These are phyloP conservation scores for Rhodocollybia butyracea DNA, from an alignment of 768 basidiomycete species.

Conservation along the genomic window DNA sequence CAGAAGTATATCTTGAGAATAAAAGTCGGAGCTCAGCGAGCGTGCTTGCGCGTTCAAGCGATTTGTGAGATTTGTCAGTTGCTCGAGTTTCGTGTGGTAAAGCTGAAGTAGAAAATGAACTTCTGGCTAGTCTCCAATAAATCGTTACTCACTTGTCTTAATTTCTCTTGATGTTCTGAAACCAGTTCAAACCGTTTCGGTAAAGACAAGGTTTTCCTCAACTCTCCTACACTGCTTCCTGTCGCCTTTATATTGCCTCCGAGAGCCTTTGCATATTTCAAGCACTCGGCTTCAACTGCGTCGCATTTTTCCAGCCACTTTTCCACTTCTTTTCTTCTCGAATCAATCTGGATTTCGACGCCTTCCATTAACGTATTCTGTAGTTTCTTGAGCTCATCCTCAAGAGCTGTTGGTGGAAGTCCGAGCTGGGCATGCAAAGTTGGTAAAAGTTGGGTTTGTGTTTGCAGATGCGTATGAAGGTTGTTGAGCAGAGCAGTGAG, in stretches of 20 bases:
- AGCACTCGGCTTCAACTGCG: conserved; percentile 58
- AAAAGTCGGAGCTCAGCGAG: conserved; percentile 61
- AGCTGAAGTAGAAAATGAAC: conserved; percentile 35
- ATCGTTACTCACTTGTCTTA: conserved; percentile 64
- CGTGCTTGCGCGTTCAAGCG: conserved; percentile 58
- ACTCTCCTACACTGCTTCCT: conserved; percentile 61
- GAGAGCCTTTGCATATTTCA: conserved; percentile 63
- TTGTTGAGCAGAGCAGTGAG: conserved; percentile 73
- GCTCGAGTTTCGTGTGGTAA: conserved; percentile 77
- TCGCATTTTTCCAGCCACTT: conserved; percentile 65
- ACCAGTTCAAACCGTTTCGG: conserved; percentile 70
- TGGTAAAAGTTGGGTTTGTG: conserved; percentile 80
- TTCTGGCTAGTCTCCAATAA: too few species aligned
- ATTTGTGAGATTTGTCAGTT: conserved; percentile 65
- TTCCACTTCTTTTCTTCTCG: conserved; percentile 74
- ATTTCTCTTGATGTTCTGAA: conserved; percentile 69
- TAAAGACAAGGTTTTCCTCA: conserved; percentile 68
- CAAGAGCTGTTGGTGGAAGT: conserved; percentile 72
- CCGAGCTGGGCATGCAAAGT: conserved; percentile 83
- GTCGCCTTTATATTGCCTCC: conserved; percentile 70
- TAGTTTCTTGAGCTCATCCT: conserved; percentile 73
- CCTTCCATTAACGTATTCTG: conserved; percentile 73
- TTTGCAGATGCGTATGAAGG: conserved; percentile 71
- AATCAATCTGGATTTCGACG: conserved; percentile 70
- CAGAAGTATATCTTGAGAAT: conserved; percentile 50